Base-by-base conservation (phyloP, 148 eudicot species). In the Silene latifolia region DNA sequence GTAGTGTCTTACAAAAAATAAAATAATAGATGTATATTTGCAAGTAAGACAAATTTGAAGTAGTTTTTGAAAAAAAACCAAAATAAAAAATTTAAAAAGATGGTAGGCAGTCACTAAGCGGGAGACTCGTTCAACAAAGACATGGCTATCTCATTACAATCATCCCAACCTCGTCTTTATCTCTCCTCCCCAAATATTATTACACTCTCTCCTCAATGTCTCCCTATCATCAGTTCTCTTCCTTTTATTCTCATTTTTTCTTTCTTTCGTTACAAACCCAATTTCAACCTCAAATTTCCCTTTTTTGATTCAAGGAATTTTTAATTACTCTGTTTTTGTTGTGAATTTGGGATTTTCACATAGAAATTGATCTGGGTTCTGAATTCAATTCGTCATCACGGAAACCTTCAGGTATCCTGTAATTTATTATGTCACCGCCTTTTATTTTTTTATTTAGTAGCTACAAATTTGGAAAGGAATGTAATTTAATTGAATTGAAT, bases 91-190 rank as follows among this genome's bases (percentile, higher is more conserved):
- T n/a, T n/a, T n/a, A 27, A 27, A 39, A 51, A 51, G 56, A 51
- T 11, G 56, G 56, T 51, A 51, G 56, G 56, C 4, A 20, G 12
- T 19, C 25, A 60, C 24, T 60, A 60, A 60, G 25, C 63, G 24
- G 25, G 24, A 60, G 63, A 60, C 63, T 60, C 63, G 63, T 21
- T 60, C 63, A 13, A 51, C 18, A 13, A 51, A 12, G 56, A 51
- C 17, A 39, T 39, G 44, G 5, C 60, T 7, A 56, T 19, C 18
- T 14, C 19, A 18, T 21, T 19, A 21, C 27, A 20, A 20, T 20
- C 63, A 60, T 60, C 27, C 63, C 13, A 19, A 21, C 63, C 63
- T 59, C 63, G 20, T 59, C 63, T 59, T 59, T 59, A n/a, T 59
- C 63, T 59, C 23, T 59, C 63, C 63, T n/a, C 23, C 23, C 63